Base-by-base conservation (phyloP, 495 filamentous ascomycete species). In the Niebla homalea region DNA sequence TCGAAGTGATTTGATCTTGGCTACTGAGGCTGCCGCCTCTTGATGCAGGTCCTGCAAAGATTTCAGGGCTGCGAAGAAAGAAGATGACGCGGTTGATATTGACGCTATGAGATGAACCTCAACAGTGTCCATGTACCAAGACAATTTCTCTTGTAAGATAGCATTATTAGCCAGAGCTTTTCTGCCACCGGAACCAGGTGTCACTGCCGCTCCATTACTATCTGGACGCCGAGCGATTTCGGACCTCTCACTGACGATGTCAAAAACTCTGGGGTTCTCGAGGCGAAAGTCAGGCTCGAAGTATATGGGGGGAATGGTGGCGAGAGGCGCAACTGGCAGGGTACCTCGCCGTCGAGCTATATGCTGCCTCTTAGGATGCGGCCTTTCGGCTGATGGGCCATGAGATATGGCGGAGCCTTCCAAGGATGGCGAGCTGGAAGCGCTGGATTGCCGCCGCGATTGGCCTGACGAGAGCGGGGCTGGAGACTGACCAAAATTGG, bases 61-160 rank as follows among this genome's bases (percentile, higher is more conserved):
- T 4, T 93, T 90, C 11, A 99, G 68, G 0, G 93, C 92, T 0
- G 87, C 90, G 60, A 99, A 99, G 69, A 99, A 99, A 0, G 89
- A 94, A 7, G 85, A 86, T 1, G 89, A 95, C 1, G 93, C 92
- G 0, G 83, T 89, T 2, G 90, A 94, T 19, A 99, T 97, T 0
- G 89, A 94, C 2, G 85, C 89, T 50, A 99, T 97, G 8, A 99
- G 74, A 62, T 99, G 92, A 45, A 97, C 86, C 60, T 99, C 92
- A 18, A 99, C 85, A 0, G 93, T 99, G 62, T 99, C 92, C 92
- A 99, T 96, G 58, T 99, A 99, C 92, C 92, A 99, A 1, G 90
- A 96, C 3, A 99, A 73, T 62, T 99, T 99, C 60, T 99, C 92
- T 62, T 99, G 92, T n/a, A 99, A 67, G 41, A 99, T 97, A 1